These are phyloP conservation scores for Pilatotrama ljubarskyi DNA, from an alignment of 768 basidiomycete species.

Conservation along the genomic window DNA sequence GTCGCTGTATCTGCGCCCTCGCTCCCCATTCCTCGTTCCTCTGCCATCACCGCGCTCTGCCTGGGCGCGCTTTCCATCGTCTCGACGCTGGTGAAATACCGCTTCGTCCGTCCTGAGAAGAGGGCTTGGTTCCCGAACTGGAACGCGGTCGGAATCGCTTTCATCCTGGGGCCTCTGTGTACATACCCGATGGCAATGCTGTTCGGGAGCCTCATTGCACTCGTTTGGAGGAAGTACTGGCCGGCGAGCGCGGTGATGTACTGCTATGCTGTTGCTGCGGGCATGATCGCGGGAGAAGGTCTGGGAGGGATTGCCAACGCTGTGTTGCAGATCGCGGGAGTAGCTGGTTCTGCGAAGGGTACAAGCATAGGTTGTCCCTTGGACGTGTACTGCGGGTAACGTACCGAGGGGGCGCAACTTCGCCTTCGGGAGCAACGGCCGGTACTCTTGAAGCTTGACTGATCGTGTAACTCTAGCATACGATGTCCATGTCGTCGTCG, in stretches of 20 bases:
- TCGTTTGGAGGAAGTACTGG: conserved; percentile 19
- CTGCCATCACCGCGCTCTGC: conserved; percentile 10
- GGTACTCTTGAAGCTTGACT: no score
- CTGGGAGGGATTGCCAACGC: conserved; percentile 38
- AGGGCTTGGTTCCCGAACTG: conserved; percentile 25
- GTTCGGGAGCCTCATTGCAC: conserved; percentile 21
- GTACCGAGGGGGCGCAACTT: no score
- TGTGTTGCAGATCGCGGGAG: conserved; percentile 32
- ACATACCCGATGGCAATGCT: conserved; percentile 27
- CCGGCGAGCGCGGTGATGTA: conserved; percentile 23
- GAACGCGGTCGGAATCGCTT: conserved; percentile 15
- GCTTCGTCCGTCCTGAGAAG: conserved; percentile 10
- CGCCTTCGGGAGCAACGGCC: no score
- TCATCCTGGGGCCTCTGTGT: conserved; percentile 24
- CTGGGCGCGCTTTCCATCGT: conserved; percentile 17
- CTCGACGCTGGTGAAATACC: conserved; percentile 21
- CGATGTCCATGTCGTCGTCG: no score
- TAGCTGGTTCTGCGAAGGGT: conserved; percentile 30
- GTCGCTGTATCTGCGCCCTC: conserved; percentile 9
- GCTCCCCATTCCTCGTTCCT: no score
- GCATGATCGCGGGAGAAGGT: conserved; percentile 43
- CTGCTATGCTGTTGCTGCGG: conserved; percentile 40
- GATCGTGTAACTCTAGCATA: no score
- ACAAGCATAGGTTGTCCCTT: conserved; percentile 34
- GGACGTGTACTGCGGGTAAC: conserved; percentile 30